A percentile compares a stretch with the other conserved stretches of the same genome.
These are phyloP conservation scores for Diplodia seriata DNA, from an alignment of 2,329 filamentous ascomycete genomes.

Conservation along the genomic window DNA sequence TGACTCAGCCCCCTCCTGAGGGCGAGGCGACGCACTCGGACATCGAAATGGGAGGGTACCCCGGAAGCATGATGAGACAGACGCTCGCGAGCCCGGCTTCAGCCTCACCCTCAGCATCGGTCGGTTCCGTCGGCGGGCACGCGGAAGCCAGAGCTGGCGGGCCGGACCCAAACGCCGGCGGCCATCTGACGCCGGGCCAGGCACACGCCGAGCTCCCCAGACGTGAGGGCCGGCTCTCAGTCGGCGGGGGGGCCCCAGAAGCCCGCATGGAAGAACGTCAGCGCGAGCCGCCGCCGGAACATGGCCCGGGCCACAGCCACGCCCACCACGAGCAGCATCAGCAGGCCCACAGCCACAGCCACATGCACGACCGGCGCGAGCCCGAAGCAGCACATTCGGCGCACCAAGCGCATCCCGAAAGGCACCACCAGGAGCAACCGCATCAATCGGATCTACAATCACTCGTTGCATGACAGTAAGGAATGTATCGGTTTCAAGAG, in stretches of 20 bases:
- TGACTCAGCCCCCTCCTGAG: conserved; percentile 22
- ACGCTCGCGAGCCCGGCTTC: conserved; percentile 24
- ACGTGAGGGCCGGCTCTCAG: conserved; percentile 4
- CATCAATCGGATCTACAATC: conserved; percentile 31
- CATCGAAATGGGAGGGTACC: conserved; percentile 29
- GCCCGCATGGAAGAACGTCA: conserved; percentile 17
- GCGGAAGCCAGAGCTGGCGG: conserved; percentile 25
- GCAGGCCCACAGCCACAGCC: background rate
- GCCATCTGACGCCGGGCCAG: conserved; percentile 17
- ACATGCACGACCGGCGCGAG: conserved; percentile 20
- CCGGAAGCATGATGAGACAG: conserved; percentile 17
- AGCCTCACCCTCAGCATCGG: conserved; percentile 22
- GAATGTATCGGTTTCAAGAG: background rate
- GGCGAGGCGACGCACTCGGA: conserved; percentile 25
- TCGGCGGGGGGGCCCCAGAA: background rate
- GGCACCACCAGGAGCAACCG: conserved; percentile 16
- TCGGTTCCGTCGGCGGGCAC: conserved; percentile 24
- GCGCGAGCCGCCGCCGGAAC: conserved; percentile 8
- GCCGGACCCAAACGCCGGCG: conserved; percentile 17
- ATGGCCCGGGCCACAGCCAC: conserved; percentile 4
- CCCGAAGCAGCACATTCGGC: background rate
- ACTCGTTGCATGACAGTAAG: conserved; percentile 20
- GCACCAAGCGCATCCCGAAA: background rate
- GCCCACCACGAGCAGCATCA: conserved; percentile 25
- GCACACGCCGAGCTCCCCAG: conserved; percentile 20